A percentile compares a stretch with the other conserved stretches of the same genome.
Evolutionary conservation across 2,329 filamentous ascomycete species (phyloP).

Genomic region (Trichoderma hamatum): DNA sequence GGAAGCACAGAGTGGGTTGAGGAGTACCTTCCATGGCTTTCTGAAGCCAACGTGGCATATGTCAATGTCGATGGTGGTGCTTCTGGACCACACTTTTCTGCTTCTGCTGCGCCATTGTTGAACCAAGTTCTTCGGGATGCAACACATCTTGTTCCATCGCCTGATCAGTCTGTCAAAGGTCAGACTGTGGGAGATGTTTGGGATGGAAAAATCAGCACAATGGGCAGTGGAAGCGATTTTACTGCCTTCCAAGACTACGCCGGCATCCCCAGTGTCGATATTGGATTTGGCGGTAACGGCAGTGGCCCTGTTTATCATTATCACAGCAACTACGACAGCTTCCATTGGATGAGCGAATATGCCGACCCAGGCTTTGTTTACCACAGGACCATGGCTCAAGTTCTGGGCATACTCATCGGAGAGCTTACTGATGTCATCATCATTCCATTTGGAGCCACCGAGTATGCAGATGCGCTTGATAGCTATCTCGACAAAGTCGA

Average conservation of each 20-base stretch:
- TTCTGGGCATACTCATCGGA: slow-evolving; percentile 64
- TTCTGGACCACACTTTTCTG: slow-evolving; percentile 63
- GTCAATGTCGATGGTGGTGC: slow-evolving; percentile 82
- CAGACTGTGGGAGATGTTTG: slow-evolving; percentile 75
- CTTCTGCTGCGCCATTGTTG: slow-evolving; percentile 73
- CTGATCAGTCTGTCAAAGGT: slow-evolving; percentile 72
- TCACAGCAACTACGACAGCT: slow-evolving; percentile 90
- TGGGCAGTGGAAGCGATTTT: slow-evolving; percentile 75
- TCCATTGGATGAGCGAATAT: slow-evolving; percentile 83
- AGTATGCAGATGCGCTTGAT: slow-evolving; percentile 63
- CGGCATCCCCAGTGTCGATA: slow-evolving; percentile 66
- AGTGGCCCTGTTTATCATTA: slow-evolving; percentile 72
- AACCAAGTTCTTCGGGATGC: slow-evolving; percentile 72
- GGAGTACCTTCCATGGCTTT: slow-evolving; percentile 82
- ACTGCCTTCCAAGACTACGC: slow-evolving; percentile 75
- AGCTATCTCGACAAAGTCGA: slow-evolving; percentile 57
- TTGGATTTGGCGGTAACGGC: slow-evolving; percentile 55
- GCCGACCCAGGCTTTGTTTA: slow-evolving; percentile 72
- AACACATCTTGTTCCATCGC: slow-evolving; percentile 64
- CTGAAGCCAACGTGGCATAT: slow-evolving; percentile 73
- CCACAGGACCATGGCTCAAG: slow-evolving; percentile 66
- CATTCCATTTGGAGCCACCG: slow-evolving; percentile 64
- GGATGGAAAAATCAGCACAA: slow-evolving; percentile 63
- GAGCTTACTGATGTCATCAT: slow-evolving; percentile 64
- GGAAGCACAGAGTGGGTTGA: slow-evolving; percentile 94